Percentiles rank a stretch among this genome's conserved stretches.
phyloP scores from a whole-genome alignment of 306 rosid species.

The Coriaria nepalensis region DNA sequence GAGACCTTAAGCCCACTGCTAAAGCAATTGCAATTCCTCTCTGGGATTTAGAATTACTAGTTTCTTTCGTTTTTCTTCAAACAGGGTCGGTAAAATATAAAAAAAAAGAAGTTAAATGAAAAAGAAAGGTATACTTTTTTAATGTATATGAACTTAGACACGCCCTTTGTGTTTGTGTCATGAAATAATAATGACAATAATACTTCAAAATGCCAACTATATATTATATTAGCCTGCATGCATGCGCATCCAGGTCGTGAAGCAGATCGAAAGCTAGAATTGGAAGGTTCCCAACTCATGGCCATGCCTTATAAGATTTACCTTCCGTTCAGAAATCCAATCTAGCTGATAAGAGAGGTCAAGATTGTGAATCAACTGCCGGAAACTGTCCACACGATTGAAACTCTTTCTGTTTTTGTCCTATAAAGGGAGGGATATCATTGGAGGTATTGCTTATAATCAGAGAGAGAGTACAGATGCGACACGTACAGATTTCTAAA shows the following conservation, averaged over 20 bases:
- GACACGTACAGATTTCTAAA: not conserved
- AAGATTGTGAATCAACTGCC: constrained; percentile 63
- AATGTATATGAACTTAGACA: too few relatives aligned
- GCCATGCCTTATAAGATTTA: constrained; percentile 56
- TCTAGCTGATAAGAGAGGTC: constrained; percentile 76
- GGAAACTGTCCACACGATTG: constrained; percentile 53
- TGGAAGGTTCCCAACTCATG: constrained; percentile 52
- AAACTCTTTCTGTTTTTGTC: constrained; percentile 32
- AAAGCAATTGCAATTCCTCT: constrained; percentile 19
- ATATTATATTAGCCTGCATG: too few relatives aligned
- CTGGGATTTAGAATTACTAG: not conserved
- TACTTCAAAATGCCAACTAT: too few relatives aligned
- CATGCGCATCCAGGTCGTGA: too few relatives aligned
- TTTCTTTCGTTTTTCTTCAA: not conserved
- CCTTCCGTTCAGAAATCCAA: constrained; percentile 59
- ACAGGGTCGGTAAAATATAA: too few relatives aligned
- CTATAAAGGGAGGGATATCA: constrained; percentile 24
- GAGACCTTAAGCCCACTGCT: constrained; percentile 17
- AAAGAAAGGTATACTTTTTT: too few relatives aligned
- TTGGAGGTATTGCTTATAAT: not conserved
- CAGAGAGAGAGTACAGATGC: constrained; percentile 2
- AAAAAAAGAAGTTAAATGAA: too few relatives aligned
- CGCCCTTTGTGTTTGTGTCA: too few relatives aligned
- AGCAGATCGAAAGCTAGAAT: constrained; percentile 10
- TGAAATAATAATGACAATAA: too few relatives aligned